phyloP scores from a whole-genome alignment of 352 stramenopile genomes.

The Elongisporangium senticosum region DNA sequence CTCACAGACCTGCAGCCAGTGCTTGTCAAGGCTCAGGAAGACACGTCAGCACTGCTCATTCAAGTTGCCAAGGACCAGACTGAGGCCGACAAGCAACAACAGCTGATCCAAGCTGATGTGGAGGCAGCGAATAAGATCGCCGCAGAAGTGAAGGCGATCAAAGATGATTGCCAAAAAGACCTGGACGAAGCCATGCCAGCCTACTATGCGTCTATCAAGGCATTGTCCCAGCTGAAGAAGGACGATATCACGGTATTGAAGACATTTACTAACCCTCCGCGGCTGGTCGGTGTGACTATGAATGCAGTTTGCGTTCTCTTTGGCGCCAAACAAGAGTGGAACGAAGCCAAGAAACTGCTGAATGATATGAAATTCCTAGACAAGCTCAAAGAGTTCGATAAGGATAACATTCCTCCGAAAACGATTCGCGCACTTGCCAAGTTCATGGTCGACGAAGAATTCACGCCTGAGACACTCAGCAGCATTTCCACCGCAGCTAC shows the following conservation, averaged over 20 bases:
- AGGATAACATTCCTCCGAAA: conserved; percentile 85
- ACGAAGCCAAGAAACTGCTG: conserved; percentile 87
- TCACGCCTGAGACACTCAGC: conserved; percentile 87
- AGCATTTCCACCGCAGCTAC: conserved; percentile 88
- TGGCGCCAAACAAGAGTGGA: conserved; percentile 87
- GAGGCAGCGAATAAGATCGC: conserved; percentile 89
- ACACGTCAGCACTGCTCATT: conserved; percentile 77
- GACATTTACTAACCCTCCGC: conserved; percentile 88
- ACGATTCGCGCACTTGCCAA: conserved; percentile 87
- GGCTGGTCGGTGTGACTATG: conserved; percentile 87
- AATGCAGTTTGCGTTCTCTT: conserved; percentile 91
- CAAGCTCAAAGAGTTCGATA: conserved; percentile 85
- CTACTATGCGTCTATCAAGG: conserved; percentile 89
- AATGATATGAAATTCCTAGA: conserved; percentile 92
- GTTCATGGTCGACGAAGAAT: conserved; percentile 88
- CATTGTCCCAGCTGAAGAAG: conserved; percentile 88
- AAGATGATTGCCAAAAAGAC: conserved; percentile 92
- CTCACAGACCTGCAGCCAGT: conserved; percentile 90
- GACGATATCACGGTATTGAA: conserved; percentile 91
- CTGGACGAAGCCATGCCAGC: conserved; percentile 91
- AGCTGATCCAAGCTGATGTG: conserved; percentile 88
- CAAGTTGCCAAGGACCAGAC: conserved; percentile 91
- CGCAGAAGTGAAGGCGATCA: conserved; percentile 90
- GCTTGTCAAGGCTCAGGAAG: conserved; percentile 84
- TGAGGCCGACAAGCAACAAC: conserved; percentile 88